Evolutionary conservation across 2,329 filamentous ascomycete genomes (phyloP).

Genomic region (Fusarium caatingaense): DNA sequence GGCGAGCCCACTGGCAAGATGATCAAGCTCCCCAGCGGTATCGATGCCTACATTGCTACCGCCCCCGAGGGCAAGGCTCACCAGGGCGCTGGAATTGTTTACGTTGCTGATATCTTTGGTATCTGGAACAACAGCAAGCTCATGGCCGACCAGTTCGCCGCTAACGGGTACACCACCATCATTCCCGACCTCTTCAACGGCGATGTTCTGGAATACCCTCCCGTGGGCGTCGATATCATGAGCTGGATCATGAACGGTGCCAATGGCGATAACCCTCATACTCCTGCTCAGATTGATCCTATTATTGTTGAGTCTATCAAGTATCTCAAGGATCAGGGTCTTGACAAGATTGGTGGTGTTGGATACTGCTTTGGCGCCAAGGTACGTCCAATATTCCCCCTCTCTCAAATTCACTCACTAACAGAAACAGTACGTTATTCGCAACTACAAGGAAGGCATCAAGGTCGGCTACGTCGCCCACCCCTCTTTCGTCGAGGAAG

Average conservation of each 20-base stretch:
- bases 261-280: conserved; percentile 61
- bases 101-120: conserved; percentile 54
- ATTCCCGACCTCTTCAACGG: conserved; percentile 55
- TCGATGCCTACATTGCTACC: conserved; percentile 64
- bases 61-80: conserved; percentile 50
- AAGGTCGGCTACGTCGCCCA: conserved; percentile 73
- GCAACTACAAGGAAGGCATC: conserved; percentile 69
- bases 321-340: conserved; percentile 65
- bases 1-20: conserved; percentile 60
- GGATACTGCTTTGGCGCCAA: conserved; percentile 76
- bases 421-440: conserved; percentile 69
- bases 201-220: conserved; percentile 47
- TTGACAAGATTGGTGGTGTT: conserved; percentile 64
- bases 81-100: conserved; percentile 50
- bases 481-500: conserved; percentile 69
- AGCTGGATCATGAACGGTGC: conserved; percentile 55
- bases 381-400: conserved; percentile 39
- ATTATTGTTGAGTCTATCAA: conserved; percentile 58
- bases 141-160: conserved; percentile 55
- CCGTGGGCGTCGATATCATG: conserved; percentile 48
- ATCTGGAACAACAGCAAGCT: conserved; percentile 56
- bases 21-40: conserved; percentile 58
- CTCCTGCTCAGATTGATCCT: conserved; percentile 48
- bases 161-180: conserved; percentile 54
- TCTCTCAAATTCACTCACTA: neutral